These are phyloP conservation scores for Plasmodium adleri DNA, from an alignment of 169 alveolate species.

Conservation along the genomic window DNA sequence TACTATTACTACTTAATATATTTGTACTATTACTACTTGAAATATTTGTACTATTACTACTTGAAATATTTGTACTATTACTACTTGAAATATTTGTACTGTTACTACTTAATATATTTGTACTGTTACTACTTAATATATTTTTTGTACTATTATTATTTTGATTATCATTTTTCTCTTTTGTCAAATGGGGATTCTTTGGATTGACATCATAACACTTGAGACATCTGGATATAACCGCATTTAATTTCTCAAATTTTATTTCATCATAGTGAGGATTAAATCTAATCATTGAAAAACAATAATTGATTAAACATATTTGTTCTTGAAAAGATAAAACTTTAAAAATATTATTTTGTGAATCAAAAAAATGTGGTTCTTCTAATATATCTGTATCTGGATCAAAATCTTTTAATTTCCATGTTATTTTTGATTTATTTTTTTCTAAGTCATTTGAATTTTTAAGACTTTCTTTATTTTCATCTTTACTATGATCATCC, in stretches of 20 bases:
- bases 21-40: too few species aligned
- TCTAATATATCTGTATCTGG: slow-evolving; percentile 86
- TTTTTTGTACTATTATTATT: background rate
- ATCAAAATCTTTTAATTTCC: slow-evolving; percentile 78
- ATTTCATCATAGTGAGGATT: slow-evolving; percentile 83
- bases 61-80: too few species aligned
- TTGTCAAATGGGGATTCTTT: background rate
- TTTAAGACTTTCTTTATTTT: background rate
- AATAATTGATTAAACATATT: slow-evolving; percentile 77
- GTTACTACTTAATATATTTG: too few species aligned
- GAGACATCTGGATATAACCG: slow-evolving; percentile 81
- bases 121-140: too few species aligned
- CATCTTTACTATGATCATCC: background rate
- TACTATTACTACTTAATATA: too few species aligned
- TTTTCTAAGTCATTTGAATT: background rate
- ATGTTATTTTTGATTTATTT: slow-evolving; percentile 37
- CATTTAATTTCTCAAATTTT: slow-evolving; percentile 80
- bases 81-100: too few species aligned
- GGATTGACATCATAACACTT: slow-evolving; percentile 52
- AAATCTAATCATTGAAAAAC: slow-evolving; percentile 73
- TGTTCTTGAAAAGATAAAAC: slow-evolving; percentile 78
- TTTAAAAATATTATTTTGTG: slow-evolving; percentile 76
- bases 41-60: too few species aligned
- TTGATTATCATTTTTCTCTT: background rate
- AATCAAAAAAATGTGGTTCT: slow-evolving; percentile 78